Evolutionary conservation across 2,329 filamentous ascomycete genomes (phyloP).

Genomic region (Metarhizium humberi): DNA sequence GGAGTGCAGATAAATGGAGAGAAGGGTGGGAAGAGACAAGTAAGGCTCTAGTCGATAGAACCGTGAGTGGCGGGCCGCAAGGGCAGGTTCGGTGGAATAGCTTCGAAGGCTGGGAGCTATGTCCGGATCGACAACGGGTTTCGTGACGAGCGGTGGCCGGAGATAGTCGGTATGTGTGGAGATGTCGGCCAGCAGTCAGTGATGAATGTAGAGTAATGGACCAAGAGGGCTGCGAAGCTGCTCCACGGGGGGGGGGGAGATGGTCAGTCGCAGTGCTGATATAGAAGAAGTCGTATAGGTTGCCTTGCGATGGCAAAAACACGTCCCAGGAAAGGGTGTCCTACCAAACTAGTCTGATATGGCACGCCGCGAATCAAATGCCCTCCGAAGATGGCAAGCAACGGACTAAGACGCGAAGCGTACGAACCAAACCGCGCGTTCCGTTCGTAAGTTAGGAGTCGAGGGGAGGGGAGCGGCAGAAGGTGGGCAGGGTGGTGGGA

Average conservation of each 20-base stretch:
- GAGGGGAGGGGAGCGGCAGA: neutral
- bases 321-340: constrained; percentile 1
- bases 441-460: constrained; percentile 16
- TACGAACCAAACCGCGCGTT: constrained; percentile 19
- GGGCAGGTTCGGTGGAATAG: neutral
- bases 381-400: constrained; percentile 4
- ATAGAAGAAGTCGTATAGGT: neutral
- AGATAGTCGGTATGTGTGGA: neutral
- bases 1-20: neutral
- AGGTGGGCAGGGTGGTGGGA: constrained; percentile 6
- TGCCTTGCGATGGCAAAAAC: neutral
- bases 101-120: constrained; percentile 1
- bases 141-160: neutral
- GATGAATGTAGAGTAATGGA: neutral
- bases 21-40: neutral
- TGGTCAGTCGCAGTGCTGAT: constrained; percentile 12
- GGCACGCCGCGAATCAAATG: constrained; percentile 7
- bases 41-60: constrained; percentile 4
- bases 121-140: constrained; percentile 3
- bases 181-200: neutral
- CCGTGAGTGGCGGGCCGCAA: constrained; percentile 1
- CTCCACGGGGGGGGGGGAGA: neutral
- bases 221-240: neutral
- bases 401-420: constrained; percentile 6
- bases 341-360: constrained; percentile 8